Evolutionary conservation across 2,329 filamentous ascomycete genomes (phyloP), one percentile per base, ranked within the genome.

Genomic region (Xylariaceae sp.): DNA sequence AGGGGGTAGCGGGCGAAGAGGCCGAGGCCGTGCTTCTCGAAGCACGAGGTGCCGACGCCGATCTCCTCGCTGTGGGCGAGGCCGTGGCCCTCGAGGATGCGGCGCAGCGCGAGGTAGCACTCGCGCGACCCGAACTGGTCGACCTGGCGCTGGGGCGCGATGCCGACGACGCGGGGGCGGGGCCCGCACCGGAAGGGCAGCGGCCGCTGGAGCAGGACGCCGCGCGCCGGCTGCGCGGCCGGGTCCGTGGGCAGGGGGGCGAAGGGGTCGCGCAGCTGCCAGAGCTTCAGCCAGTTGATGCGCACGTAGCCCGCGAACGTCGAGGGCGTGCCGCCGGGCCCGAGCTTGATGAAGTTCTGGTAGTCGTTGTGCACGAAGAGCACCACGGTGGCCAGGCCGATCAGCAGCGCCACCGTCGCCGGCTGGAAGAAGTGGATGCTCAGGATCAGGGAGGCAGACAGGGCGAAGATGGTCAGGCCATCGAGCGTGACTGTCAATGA

Each of bases 1-100:
- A 87, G 76, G 0, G 87, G 86, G 44, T 81, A 77, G 2, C 75
- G 77, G 1, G 87, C 81, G 70, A 93, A 94, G 0, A 95, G 78
- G 0, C 87, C 90, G 5, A 90, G 80, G 35, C 88, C 88, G 67
- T 93, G 86, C 74, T 92, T 93, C 71, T 94, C 91, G 61, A 94
- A 86, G 66, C 88, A 92, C 1, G 86, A 91, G 1, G 81, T 87
- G 0, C 83, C 87, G 7, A 85, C 82, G 65, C 78, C 81, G 50
- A 88, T 77, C 13, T 71, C 71, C 1, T 73, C 71, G 2, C 77
- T 77, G 61, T 77, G 72, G n/a, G 63, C 64, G 2, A 67, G 59
- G 9, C 77, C 77, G 20, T 91, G 75, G 3, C 69, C 69, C 50
- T 79, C 72, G 42, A 91, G 76, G 2, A 79, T 76, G 1, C 70